A percentile compares a stretch with the other conserved stretches of the same genome.
phyloP scores from a whole-genome alignment of 1,284 basidiomycete species.

The Fomes fomentarius region DNA sequence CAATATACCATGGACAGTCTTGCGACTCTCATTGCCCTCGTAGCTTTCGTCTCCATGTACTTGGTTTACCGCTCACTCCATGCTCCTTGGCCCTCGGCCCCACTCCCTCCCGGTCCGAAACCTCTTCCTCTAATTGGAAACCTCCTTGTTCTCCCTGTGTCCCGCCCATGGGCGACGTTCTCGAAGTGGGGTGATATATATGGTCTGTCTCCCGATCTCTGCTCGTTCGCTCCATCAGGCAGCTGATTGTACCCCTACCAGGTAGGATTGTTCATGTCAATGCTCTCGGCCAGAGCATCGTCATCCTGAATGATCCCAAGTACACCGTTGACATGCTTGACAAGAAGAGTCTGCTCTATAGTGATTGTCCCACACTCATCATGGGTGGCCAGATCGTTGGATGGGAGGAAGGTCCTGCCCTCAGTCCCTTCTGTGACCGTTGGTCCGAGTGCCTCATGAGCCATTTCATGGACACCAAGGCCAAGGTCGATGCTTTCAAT shows the following conservation, averaged over 20 bases:
- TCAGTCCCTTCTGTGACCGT: constrained; percentile 61
- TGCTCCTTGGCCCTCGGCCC: neutral
- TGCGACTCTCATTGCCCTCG: neutral
- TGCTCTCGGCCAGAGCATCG: constrained; percentile 58
- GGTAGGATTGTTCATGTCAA: constrained; percentile 61
- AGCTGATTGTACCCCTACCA: constrained; percentile 25
- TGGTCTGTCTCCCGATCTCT: constrained; percentile 9
- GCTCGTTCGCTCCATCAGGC: neutral
- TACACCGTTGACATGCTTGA: constrained; percentile 62
- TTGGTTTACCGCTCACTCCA: constrained; percentile 29
- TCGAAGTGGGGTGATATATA: constrained; percentile 50
- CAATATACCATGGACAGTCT: neutral
- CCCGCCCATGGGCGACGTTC: constrained; percentile 53
- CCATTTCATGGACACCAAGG: constrained; percentile 30
- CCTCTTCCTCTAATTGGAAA: constrained; percentile 22
- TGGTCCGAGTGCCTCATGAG: constrained; percentile 51
- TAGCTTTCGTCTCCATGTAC: neutral
- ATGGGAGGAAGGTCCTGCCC: constrained; percentile 64
- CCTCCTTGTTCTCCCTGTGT: constrained; percentile 15
- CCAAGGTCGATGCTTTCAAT: constrained; percentile 23
- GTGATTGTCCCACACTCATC: constrained; percentile 57
- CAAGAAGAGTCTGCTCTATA: constrained; percentile 66
- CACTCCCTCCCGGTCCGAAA: constrained; percentile 17
- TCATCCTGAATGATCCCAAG: constrained; percentile 59
- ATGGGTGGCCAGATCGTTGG: constrained; percentile 56